Conservation (phyloP, 441 rosid genomes). For the Pelargonium myrrhifolium region DNA sequence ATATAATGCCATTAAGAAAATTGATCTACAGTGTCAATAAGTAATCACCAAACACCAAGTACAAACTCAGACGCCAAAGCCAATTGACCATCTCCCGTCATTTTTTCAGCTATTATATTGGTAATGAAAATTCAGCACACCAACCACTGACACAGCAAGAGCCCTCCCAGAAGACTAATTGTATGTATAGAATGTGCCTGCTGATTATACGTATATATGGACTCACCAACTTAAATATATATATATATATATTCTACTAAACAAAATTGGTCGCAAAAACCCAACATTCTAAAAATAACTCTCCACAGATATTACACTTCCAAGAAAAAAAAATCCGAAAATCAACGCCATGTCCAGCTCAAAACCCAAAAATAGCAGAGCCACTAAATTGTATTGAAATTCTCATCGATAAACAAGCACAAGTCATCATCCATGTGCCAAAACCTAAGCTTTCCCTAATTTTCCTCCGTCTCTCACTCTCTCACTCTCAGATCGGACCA, state of each 20-base stretch:
- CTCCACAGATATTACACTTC: conserved; percentile 3
- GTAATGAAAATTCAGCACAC: neutral
- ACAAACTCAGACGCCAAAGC: neutral
- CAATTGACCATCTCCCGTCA: neutral
- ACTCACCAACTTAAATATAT: neutral
- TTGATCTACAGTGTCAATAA: neutral
- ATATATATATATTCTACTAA: too few species aligned
- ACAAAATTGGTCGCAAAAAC: neutral
- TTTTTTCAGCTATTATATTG: neutral
- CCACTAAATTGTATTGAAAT: conserved; percentile 10
- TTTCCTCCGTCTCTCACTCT: conserved; percentile 5
- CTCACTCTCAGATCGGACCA: conserved; percentile 1
- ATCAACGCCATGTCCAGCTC: neutral
- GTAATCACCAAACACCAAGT: neutral
- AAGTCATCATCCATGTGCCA: conserved; percentile 10
- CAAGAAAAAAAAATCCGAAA: conserved; percentile 17
- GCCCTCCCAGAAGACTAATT: neutral
- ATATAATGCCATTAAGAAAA: too few species aligned
- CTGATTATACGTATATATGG: neutral
- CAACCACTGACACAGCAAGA: neutral
- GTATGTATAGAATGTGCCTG: neutral
- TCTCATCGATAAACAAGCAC: conserved; percentile 14
- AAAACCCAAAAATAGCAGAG: conserved; percentile 10
- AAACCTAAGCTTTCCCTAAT: conserved; percentile 13
- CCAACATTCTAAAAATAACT: neutral